Evolutionary conservation across 1,284 basidiomycete genomes (phyloP).

Genomic region (Papiliotrema terrestris): DNA sequence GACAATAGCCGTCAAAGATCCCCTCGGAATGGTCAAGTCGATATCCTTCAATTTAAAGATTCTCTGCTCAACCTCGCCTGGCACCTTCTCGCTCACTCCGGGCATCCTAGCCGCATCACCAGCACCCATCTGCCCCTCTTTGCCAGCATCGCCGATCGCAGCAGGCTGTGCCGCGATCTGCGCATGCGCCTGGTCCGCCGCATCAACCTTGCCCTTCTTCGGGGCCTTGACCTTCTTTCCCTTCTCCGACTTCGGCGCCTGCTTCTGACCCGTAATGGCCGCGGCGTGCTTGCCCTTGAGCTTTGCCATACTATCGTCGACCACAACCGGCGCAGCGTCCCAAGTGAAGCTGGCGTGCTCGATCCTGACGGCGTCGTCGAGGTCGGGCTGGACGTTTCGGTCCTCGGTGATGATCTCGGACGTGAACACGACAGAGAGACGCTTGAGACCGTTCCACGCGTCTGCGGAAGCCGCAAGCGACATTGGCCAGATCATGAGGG

Average conservation of each 20-base stretch:
- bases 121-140: conserved; percentile 9
- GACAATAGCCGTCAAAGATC: conserved; percentile 74
- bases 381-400: conserved; percentile 50
- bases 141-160: conserved; percentile 25
- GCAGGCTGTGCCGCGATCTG: conserved; percentile 28
- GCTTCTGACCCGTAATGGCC: conserved; percentile 12
- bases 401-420: conserved; percentile 66
- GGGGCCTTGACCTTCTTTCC: conserved; percentile 13
- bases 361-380: conserved; percentile 63
- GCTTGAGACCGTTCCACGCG: conserved; percentile 67
- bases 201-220: conserved; percentile 26
- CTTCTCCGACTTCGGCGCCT: conserved; percentile 17
- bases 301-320: conserved; percentile 41
- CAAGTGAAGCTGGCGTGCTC: conserved; percentile 72
- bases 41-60: conserved; percentile 64
- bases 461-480: conserved; percentile 73
- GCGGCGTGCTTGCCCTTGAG: conserved; percentile 31
- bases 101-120: conserved; percentile 8
- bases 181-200: conserved; percentile 28
- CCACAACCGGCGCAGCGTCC: conserved; percentile 66
- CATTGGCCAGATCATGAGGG: conserved; percentile 58
- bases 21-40: conserved; percentile 63
- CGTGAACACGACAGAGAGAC: conserved; percentile 68
- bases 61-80: conserved; percentile 42
- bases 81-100: conserved; percentile 20